Conservation (phyloP, 148 eudicot genomes). For the Amaranthus palmeri region DNA sequence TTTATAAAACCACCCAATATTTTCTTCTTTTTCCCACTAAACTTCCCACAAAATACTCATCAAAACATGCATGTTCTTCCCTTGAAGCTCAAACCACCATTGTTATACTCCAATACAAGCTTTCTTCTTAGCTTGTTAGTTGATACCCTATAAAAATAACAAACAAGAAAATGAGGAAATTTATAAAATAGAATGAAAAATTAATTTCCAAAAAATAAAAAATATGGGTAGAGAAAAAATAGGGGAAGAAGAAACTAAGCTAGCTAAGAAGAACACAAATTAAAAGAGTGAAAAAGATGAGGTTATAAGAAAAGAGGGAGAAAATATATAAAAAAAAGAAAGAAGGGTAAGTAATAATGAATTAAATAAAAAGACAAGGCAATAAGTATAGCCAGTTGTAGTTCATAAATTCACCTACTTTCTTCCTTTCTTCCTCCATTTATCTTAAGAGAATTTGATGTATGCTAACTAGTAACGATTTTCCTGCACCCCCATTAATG, state of each 20-base stretch:
- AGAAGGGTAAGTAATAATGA: slow-evolving; percentile 18
- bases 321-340: slow-evolving; percentile 12
- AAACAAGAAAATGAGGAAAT: neutral
- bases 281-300: neutral
- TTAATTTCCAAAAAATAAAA: too few relatives aligned
- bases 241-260: neutral
- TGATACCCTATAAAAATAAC: slow-evolving; percentile 12
- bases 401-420: slow-evolving; percentile 39
- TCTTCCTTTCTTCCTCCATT: neutral
- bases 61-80: neutral
- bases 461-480: slow-evolving; percentile 27
- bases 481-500: slow-evolving; percentile 19
- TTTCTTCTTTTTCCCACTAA: neutral
- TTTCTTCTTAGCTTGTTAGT: slow-evolving; percentile 11
- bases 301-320: neutral
- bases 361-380: slow-evolving; percentile 23
- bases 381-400: slow-evolving; percentile 68
- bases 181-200: neutral
- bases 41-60: neutral
- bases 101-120: neutral
- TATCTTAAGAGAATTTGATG: slow-evolving; percentile 22
- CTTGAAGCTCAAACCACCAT: neutral
- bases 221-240: neutral
- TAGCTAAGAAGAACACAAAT: too few relatives aligned
- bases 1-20: neutral